These are phyloP conservation scores for Aspergillus flavus DNA, from an alignment of 2,329 filamentous ascomycete genomes.

Conservation along the genomic window DNA sequence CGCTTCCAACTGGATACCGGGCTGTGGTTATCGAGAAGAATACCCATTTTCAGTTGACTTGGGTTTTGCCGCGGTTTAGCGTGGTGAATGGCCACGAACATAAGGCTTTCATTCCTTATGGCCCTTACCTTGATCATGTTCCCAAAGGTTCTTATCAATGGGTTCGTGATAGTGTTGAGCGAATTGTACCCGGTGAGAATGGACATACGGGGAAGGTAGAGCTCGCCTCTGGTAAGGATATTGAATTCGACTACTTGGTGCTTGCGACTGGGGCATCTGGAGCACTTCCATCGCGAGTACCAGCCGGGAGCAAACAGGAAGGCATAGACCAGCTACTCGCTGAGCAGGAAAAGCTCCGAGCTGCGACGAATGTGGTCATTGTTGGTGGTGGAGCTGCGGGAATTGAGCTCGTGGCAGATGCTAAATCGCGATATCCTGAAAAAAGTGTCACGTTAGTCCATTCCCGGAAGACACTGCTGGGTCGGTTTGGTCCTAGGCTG, in stretches of 20 bases:
- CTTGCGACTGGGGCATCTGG: constrained; percentile 59
- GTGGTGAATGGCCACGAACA: constrained; percentile 60
- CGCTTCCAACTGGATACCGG: constrained; percentile 54
- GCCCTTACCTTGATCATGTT: constrained; percentile 40
- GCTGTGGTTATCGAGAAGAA: constrained; percentile 63
- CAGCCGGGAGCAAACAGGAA: constrained; percentile 44
- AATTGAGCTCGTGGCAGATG: constrained; percentile 63
- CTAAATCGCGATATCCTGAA: constrained; percentile 57
- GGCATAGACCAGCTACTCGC: constrained; percentile 48
- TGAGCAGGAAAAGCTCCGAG: constrained; percentile 52
- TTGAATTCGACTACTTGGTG: constrained; percentile 60
- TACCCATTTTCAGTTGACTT: constrained; percentile 64
- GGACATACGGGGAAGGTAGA: not conserved
- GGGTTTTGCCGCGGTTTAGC: constrained; percentile 61
- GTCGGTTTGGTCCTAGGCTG: constrained; percentile 51
- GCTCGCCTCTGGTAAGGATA: constrained; percentile 46
- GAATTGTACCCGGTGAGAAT: not conserved
- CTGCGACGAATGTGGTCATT: constrained; percentile 50
- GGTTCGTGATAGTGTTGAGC: not conserved
- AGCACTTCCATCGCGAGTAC: constrained; percentile 53
- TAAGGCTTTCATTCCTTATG: constrained; percentile 64
- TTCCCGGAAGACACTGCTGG: constrained; percentile 57
- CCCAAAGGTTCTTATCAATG: constrained; percentile 36
- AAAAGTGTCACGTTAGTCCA: constrained; percentile 63
- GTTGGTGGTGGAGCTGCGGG: constrained; percentile 65